Conservation (phyloP, 164 flowering plant species). For the Nymphaea thermarum region DNA sequence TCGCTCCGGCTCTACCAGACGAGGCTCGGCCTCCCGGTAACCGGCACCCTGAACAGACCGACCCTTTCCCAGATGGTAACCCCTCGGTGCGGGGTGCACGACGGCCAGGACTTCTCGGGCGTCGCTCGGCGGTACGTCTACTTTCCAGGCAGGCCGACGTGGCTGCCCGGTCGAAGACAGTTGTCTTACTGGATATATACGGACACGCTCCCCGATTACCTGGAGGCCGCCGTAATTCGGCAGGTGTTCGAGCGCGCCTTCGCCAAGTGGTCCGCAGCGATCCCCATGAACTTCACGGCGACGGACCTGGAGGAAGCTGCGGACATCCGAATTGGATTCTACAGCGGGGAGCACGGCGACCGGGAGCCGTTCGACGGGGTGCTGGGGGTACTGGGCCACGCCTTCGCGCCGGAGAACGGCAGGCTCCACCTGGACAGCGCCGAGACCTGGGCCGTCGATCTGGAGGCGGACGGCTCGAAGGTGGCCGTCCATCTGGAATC, state of each 20-base stretch:
- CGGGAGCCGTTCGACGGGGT: conserved; percentile 75
- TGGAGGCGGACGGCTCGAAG: conserved; percentile 25
- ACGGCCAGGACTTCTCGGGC: background rate
- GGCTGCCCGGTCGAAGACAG: conserved; percentile 30
- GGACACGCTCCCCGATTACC: conserved; percentile 6
- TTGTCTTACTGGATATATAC: conserved; percentile 48
- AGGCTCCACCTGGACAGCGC: conserved; percentile 56
- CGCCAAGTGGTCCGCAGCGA: conserved; percentile 38
- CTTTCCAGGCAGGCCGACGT: conserved; percentile 53
- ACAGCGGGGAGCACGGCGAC: conserved; percentile 64
- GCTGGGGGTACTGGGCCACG: conserved; percentile 59
- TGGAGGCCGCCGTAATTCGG: conserved; percentile 20
- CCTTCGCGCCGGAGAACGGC: conserved; percentile 61
- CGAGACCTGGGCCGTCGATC: conserved; percentile 63
- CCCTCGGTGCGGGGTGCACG: conserved; percentile 44
- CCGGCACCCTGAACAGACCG: conserved; percentile 29
- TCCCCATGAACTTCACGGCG: conserved; percentile 41
- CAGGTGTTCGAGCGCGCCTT: conserved; percentile 34
- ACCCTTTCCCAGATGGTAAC: conserved; percentile 30
- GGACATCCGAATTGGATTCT: conserved; percentile 61
- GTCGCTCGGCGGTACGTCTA: conserved; percentile 16
- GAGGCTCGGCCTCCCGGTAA: conserved; percentile 28
- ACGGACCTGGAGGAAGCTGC: conserved; percentile 25
- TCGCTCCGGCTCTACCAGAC: conserved; percentile 34
- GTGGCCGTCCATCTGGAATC: conserved; percentile 72